Conservation (phyloP, 768 basidiomycete genomes). For the Suillus brevipes region DNA sequence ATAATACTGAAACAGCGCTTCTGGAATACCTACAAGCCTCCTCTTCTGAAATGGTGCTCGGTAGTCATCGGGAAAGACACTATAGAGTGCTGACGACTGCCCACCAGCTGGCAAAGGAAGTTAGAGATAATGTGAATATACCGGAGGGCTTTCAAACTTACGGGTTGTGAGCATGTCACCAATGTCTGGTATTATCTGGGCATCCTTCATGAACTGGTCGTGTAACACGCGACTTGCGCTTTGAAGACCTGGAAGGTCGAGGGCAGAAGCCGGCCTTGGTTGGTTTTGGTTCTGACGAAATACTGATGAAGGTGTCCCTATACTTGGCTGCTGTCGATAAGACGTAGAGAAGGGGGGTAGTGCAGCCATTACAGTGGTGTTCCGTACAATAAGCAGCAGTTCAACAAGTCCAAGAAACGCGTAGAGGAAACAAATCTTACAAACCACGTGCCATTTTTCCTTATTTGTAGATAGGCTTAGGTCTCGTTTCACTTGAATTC, state of each 20-base stretch:
- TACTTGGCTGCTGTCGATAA: constrained; percentile 6
- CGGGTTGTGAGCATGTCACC: constrained; percentile 66
- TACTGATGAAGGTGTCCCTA: neutral
- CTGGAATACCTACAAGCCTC: constrained; percentile 74
- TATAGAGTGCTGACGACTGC: constrained; percentile 76
- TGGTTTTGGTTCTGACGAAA: constrained; percentile 12
- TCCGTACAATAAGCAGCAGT: constrained; percentile 6
- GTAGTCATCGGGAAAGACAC: constrained; percentile 72
- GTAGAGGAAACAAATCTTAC: constrained; percentile 11
- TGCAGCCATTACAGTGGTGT: constrained; percentile 9
- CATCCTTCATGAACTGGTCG: constrained; percentile 71
- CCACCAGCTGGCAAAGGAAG: constrained; percentile 47
- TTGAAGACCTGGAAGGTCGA: constrained; percentile 64
- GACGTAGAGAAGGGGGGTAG: constrained; percentile 10
- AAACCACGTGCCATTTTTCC: constrained; percentile 11
- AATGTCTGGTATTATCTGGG: constrained; percentile 72
- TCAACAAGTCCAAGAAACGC: constrained; percentile 8
- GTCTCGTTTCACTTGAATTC: neutral
- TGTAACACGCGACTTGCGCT: constrained; percentile 67
- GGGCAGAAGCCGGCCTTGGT: constrained; percentile 25
- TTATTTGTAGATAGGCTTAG: neutral
- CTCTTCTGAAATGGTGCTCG: constrained; percentile 80
- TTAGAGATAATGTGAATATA: constrained; percentile 1
- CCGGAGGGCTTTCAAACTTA: constrained; percentile 33
- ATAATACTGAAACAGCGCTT: constrained; percentile 75